phyloP scores from a whole-genome alignment of 352 stramenopile species.

The Halophytophthora polymorphica region DNA sequence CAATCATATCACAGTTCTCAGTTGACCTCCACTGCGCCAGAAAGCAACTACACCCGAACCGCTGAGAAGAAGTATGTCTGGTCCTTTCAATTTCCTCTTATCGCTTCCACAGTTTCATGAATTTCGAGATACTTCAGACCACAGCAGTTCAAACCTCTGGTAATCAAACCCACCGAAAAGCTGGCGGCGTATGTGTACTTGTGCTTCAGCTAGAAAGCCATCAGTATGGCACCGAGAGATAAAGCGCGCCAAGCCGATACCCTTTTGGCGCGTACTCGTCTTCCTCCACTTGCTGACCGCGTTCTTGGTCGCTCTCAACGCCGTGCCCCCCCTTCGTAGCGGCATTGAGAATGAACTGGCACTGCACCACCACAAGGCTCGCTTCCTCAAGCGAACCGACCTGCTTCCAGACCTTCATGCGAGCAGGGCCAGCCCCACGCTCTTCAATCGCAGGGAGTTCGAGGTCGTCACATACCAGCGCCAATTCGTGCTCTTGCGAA shows the following conservation, averaged over 20 bases:
- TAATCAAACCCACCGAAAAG: too few relatives aligned
- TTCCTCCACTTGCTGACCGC: constrained; percentile 22
- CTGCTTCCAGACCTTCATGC: constrained; percentile 64
- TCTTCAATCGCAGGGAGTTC: constrained; percentile 29
- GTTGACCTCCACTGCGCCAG: too few relatives aligned
- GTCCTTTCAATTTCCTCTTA: too few relatives aligned
- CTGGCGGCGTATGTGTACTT: too few relatives aligned
- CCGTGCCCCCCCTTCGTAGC: too few relatives aligned
- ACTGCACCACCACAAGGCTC: constrained; percentile 69
- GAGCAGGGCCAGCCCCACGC: not conserved
- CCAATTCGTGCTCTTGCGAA: constrained; percentile 15
- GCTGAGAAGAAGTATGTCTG: too few relatives aligned
- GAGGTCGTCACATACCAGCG: constrained; percentile 37
- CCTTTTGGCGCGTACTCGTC: not conserved
- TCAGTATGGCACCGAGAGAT: constrained; percentile 56
- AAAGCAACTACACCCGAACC: too few relatives aligned
- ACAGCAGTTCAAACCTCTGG: too few relatives aligned
- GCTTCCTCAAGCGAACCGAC: constrained; percentile 65
- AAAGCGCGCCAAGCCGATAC: constrained; percentile 52
- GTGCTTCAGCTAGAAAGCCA: not conserved
- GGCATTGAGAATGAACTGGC: constrained; percentile 41
- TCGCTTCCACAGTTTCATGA: too few relatives aligned
- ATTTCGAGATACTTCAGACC: too few relatives aligned
- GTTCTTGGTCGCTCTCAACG: not conserved
- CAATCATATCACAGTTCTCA: too few relatives aligned